phyloP scores from a whole-genome alignment of 202 grass and related monocot species.

The Thinopyrum obtusiflorum region DNA sequence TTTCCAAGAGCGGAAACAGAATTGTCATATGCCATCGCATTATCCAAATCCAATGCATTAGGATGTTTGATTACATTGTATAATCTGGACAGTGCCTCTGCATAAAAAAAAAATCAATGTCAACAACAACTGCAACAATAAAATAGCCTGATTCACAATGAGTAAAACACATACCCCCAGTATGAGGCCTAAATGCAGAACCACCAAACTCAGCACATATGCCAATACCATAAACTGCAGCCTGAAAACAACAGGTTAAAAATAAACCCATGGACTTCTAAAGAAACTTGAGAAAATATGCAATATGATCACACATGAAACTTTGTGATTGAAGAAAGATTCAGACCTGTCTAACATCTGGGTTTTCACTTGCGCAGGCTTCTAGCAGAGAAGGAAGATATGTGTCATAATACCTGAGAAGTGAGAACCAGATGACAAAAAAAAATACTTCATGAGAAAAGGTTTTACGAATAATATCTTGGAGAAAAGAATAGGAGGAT shows the following conservation, averaged over 20 bases:
- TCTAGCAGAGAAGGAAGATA: too few relatives aligned
- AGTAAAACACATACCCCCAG: slow-evolving; percentile 50
- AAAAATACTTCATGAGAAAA: too few relatives aligned
- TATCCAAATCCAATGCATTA: slow-evolving; percentile 67
- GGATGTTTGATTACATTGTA: slow-evolving; percentile 73
- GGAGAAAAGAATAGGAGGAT: slow-evolving; percentile 4
- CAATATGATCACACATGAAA: neutral
- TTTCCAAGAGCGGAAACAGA: slow-evolving; percentile 91
- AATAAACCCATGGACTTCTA: neutral
- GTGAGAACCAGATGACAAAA: too few relatives aligned
- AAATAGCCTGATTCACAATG: slow-evolving; percentile 5
- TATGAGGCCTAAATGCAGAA: slow-evolving; percentile 65
- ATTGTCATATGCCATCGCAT: slow-evolving; percentile 84
- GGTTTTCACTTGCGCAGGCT: too few relatives aligned
- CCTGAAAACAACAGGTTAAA: slow-evolving; percentile 43
- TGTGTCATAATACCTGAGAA: too few relatives aligned
- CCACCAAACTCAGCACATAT: slow-evolving; percentile 87
- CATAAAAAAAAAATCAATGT: slow-evolving; percentile 28
- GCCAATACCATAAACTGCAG: slow-evolving; percentile 82
- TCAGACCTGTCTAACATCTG: too few relatives aligned
- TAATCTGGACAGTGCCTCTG: slow-evolving; percentile 79
- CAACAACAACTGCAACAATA: neutral
- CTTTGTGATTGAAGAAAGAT: neutral
- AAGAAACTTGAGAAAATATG: neutral
- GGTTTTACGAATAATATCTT: too few relatives aligned